Conservation (phyloP, 306 rosid species). For the Fagus sylvatica region DNA sequence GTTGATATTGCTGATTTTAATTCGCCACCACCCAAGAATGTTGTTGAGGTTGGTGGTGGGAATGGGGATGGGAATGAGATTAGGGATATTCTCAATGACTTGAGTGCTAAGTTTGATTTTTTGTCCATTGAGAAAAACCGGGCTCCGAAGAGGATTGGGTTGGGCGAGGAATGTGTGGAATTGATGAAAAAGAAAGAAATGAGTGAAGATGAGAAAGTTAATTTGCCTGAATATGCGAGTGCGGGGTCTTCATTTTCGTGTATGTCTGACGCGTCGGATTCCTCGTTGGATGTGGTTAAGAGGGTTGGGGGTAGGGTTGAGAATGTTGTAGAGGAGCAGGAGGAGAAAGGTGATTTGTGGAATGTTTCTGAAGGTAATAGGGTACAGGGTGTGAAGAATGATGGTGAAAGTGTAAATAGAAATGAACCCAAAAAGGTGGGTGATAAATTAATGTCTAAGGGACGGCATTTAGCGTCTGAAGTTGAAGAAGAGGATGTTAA, state of each 20-base stretch:
- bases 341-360: constrained; percentile 1
- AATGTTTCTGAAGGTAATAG: neutral
- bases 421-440: constrained; percentile 16
- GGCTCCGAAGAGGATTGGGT: constrained; percentile 14
- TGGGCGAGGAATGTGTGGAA: constrained; percentile 24
- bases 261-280: constrained; percentile 31
- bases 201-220: constrained; percentile 32
- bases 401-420: neutral
- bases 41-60: constrained; percentile 16
- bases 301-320: constrained; percentile 11
- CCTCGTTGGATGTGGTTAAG: constrained; percentile 30
- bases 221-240: constrained; percentile 39
- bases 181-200: constrained; percentile 19
- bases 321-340: constrained; percentile 1
- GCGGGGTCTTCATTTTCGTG: constrained; percentile 60
- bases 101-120: constrained; percentile 67
- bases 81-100: constrained; percentile 69
- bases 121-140: constrained; percentile 63
- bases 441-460: constrained; percentile 7
- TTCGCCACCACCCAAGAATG: constrained; percentile 38
- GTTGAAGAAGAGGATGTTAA: neutral
- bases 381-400: neutral
- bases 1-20: constrained; percentile 50
- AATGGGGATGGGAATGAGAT: constrained; percentile 58
- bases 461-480: constrained; percentile 8